Percentiles rank a stretch among this genome's conserved stretches.
Conservation (phyloP, 805 yeast genomes). For the Barnettozyma sucrosica region DNA sequence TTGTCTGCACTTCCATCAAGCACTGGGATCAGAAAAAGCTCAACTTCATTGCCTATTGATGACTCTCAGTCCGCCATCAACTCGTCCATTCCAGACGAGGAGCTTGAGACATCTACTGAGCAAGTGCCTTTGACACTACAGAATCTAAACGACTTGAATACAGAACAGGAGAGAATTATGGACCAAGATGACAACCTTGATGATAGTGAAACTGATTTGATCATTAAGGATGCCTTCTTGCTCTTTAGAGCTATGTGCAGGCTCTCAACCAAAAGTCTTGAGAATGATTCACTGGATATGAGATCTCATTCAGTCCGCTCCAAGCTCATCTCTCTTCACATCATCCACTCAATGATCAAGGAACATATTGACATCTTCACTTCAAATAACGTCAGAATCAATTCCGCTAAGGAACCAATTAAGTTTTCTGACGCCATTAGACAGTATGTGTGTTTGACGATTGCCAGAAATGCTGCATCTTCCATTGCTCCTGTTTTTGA, state of each 20-base stretch:
- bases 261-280: constrained; percentile 78
- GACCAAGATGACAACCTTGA: constrained; percentile 38
- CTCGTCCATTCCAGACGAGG: constrained; percentile 5
- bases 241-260: constrained; percentile 94
- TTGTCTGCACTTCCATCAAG: constrained; percentile 5
- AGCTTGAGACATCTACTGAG: constrained; percentile 10
- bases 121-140: constrained; percentile 48
- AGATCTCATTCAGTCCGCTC: constrained; percentile 91
- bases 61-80: constrained; percentile 1
- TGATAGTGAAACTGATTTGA: constrained; percentile 57
- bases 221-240: constrained; percentile 85
- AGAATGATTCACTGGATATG: constrained; percentile 71
- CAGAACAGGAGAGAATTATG: constrained; percentile 50
- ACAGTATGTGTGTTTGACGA: constrained; percentile 74
- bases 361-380: constrained; percentile 80
- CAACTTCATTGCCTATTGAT: constrained; percentile 11
- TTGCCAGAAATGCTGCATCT: constrained; percentile 90
- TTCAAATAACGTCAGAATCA: constrained; percentile 49
- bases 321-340: constrained; percentile 79
- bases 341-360: constrained; percentile 77
- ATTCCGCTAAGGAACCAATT: constrained; percentile 47
- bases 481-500: constrained; percentile 89
- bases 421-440: constrained; percentile 73
- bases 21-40: constrained; percentile 13
- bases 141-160: constrained; percentile 50